A percentile compares a stretch with the other conserved stretches of the same genome.
Evolutionary conservation across 2,329 filamentous ascomycete genomes (phyloP).

Genomic region (Fusarium clavum): DNA sequence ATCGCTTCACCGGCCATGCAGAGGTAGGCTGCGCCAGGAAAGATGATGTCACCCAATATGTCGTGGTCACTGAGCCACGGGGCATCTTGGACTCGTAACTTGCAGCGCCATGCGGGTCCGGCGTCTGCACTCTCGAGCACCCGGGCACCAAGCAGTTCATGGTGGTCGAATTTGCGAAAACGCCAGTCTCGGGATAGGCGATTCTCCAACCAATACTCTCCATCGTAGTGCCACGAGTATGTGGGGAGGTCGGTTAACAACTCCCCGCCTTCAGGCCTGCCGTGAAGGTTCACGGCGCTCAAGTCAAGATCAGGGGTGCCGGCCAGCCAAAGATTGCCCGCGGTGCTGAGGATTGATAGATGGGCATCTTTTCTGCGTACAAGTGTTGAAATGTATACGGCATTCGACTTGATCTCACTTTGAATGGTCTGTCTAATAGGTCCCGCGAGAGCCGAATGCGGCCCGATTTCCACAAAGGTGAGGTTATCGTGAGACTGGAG

Average conservation of each 20-base stretch:
- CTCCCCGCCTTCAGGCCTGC: neutral
- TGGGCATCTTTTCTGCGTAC: constrained; percentile 6
- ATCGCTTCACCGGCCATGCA: constrained; percentile 8
- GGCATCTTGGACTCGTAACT: constrained; percentile 12
- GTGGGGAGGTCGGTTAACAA: constrained; percentile 8
- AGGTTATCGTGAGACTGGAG: constrained; percentile 10
- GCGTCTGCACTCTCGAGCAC: constrained; percentile 12
- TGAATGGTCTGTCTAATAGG: constrained; percentile 14
- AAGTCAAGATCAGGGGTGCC: constrained; percentile 8
- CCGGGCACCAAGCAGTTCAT: constrained; percentile 11
- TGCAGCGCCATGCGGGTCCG: constrained; percentile 8
- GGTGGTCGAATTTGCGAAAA: constrained; percentile 14
- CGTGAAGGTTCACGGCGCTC: neutral
- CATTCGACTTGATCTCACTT: constrained; percentile 6
- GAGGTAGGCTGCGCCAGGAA: constrained; percentile 12
- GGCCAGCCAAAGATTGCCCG: constrained; percentile 13
- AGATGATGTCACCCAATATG: constrained; percentile 12
- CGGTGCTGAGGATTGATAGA: constrained; percentile 6
- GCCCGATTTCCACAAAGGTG: constrained; percentile 10
- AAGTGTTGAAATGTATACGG: constrained; percentile 4
- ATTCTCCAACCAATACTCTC: constrained; percentile 11
- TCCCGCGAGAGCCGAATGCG: constrained; percentile 8
- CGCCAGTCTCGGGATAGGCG: constrained; percentile 12
- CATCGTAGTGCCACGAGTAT: constrained; percentile 11
- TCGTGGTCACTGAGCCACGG: constrained; percentile 13